Percentiles rank a stretch among this genome's conserved stretches.
phyloP scores from a whole-genome alignment of 495 filamentous ascomycete genomes.

The Aspergillus bridgeri region DNA sequence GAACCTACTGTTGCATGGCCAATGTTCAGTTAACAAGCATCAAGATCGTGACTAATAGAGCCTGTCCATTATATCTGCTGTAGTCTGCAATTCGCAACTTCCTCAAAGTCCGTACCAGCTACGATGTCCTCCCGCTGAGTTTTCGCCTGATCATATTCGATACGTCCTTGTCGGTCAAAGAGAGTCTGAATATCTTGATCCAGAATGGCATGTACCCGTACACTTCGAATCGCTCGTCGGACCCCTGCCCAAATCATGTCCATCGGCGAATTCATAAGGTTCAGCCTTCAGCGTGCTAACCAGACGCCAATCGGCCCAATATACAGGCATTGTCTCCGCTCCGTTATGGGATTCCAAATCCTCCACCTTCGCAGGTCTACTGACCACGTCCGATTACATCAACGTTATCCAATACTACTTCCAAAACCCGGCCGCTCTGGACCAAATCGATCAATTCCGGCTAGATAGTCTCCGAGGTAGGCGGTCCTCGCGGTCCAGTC shows the following conservation, averaged over 20 bases:
- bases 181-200: conserved; percentile 93
- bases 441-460: conserved; percentile 89
- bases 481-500: conserved; percentile 6
- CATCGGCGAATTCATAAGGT: not conserved
- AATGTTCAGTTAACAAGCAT: not conserved
- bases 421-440: conserved; percentile 89
- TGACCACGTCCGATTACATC: conserved; percentile 95
- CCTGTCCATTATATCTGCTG: conserved; percentile 15
- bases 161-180: conserved; percentile 90
- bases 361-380: conserved; percentile 87
- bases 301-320: not conserved
- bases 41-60: conserved; percentile 31
- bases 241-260: not conserved
- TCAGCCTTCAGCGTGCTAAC: not conserved
- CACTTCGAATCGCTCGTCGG: conserved; percentile 6
- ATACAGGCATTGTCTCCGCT: conserved; percentile 90
- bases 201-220: conserved; percentile 75
- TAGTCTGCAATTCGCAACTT: conserved; percentile 92
- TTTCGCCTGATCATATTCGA: conserved; percentile 96
- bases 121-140: conserved; percentile 97
- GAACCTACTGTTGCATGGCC: not conserved
- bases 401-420: conserved; percentile 99
- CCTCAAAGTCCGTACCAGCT: conserved; percentile 92
- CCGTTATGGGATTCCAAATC: conserved; percentile 96
- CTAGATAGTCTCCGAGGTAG: conserved; percentile 87